phyloP scores from a whole-genome alignment of 2,329 filamentous ascomycete species.

The Xylaria sp. region DNA sequence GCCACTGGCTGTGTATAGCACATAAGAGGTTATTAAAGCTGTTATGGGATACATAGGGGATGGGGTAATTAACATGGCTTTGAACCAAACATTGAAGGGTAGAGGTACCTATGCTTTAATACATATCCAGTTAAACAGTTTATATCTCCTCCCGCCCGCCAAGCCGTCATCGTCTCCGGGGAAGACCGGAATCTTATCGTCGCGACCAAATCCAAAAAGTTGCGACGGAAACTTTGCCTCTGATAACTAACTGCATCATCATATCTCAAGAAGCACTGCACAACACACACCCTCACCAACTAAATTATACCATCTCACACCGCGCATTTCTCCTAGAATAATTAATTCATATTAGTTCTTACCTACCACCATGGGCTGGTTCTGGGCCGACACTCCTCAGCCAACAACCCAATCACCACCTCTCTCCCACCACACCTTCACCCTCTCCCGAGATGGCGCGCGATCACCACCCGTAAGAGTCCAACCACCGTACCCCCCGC shows the following conservation, averaged over 20 bases:
- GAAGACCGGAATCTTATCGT: slow-evolving; percentile 28
- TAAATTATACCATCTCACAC: background rate
- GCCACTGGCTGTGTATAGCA: too few species aligned
- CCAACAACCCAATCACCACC: slow-evolving; percentile 40
- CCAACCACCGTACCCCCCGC: background rate
- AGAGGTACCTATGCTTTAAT: background rate
- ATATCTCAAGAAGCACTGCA: background rate
- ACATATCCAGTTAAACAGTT: background rate
- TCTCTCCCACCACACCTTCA: slow-evolving; percentile 42
- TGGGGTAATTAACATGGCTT: too few species aligned
- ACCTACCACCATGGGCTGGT: slow-evolving; percentile 66
- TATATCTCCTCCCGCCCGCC: too few species aligned
- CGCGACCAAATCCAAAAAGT: slow-evolving; percentile 24
- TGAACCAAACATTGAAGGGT: too few species aligned
- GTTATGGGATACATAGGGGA: too few species aligned
- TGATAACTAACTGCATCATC: too few species aligned
- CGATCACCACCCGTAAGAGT: slow-evolving; percentile 55
- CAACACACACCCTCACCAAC: slow-evolving; percentile 4
- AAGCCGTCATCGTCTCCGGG: background rate
- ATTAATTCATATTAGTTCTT: background rate
- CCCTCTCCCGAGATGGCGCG: slow-evolving; percentile 39
- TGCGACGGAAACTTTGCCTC: slow-evolving; percentile 23
- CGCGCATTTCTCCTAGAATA: background rate
- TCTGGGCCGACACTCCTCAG: slow-evolving; percentile 65
- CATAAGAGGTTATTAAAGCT: too few species aligned